These are phyloP conservation scores for Microascus cirrosus DNA, from an alignment of 2,329 filamentous ascomycete species.

Conservation along the genomic window DNA sequence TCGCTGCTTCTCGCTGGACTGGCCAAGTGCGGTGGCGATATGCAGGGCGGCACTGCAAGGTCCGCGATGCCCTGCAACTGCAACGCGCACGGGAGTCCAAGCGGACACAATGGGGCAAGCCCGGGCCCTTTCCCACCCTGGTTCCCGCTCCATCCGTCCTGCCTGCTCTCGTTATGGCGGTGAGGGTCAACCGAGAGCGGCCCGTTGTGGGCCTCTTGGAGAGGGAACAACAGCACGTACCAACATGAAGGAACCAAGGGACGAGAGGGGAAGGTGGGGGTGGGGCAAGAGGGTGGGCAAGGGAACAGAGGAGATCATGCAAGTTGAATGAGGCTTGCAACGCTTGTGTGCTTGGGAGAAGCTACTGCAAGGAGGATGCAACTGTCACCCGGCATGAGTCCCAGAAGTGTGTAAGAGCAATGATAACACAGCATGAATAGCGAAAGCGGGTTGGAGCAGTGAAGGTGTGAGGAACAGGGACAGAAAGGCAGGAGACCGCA, in stretches of 20 bases:
- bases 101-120: background rate
- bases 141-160: background rate
- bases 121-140: background rate
- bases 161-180: background rate
- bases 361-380: background rate
- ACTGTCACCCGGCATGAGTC: background rate
- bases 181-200: background rate
- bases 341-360: background rate
- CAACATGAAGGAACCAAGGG: background rate
- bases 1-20: background rate
- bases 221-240: background rate
- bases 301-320: background rate
- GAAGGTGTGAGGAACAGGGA: background rate
- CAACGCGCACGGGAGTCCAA: background rate
- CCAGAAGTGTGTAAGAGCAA: background rate
- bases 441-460: background rate
- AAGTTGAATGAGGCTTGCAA: background rate
- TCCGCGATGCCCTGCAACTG: background rate
- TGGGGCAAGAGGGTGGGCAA: background rate
- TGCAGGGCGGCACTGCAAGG: constrained; percentile 1
- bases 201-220: background rate
- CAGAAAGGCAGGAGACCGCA: background rate
- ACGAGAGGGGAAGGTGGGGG: background rate
- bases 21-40: background rate
- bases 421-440: background rate